Evolutionary conservation across 352 stramenopile species (phyloP), one percentile per base, ranked within the genome.

Genomic region (Phytophthora crassamura): DNA sequence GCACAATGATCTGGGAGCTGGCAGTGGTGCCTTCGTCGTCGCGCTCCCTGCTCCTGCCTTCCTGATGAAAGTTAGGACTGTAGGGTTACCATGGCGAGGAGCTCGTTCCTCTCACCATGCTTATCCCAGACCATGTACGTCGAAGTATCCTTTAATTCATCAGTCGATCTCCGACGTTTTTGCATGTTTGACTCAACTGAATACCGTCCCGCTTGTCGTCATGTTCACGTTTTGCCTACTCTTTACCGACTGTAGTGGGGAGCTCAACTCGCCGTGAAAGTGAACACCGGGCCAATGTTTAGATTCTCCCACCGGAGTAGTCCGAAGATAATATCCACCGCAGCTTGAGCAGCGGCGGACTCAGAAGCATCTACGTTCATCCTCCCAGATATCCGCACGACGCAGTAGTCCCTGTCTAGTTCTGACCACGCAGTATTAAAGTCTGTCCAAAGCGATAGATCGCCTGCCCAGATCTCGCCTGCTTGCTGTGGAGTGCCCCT

Each of bases 1-100:
- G 72, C 49, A 82, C 74, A 15, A 77, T 88, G 68, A 72, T 77
- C 42, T 88, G 78, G 81, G 81, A 90, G 65, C 71, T 72, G 35
- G 72, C 70, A 25, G 67, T 87, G 22, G 78, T 90, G 35, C 69
- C 74, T 20, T 67, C 72, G 15, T 72, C 70, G 4, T 69, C 59
- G 45, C 46, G 51, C 14, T 73, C 65, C 12, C 56, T 56, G 6
- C 33, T 72, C 38, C 52, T 69, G 30, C 52, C 58, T 16, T 57
- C 64, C 18, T 67, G 42, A 71, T 66, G 58, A 45, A 67, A 49
- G 4, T 41, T 63, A 51, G 8, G 9, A 39, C 30, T 38, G n/a
- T 64, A n/a, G 16, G 35, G 46, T 15, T 38, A 30, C 22, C 36
- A 7, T 50, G 28, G 25, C 28, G 30, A 58, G 25, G 36, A 64